These are phyloP conservation scores for Plantago major DNA, from an alignment of 257 asterid species.

Conservation along the genomic window DNA sequence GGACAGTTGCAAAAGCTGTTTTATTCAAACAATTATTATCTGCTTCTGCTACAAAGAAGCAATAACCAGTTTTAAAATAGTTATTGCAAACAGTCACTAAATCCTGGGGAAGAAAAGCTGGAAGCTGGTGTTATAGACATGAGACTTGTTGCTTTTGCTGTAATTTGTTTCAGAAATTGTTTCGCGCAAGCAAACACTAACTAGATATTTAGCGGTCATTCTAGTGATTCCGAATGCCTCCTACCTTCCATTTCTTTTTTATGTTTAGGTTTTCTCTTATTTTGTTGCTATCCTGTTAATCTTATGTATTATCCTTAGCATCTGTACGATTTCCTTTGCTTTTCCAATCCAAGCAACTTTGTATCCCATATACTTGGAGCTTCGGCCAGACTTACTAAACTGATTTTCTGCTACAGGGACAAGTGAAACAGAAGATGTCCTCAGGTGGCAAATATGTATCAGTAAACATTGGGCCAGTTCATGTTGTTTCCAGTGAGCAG, in stretches of 20 bases:
- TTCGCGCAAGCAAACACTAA: too few species aligned
- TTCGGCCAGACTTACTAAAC: background rate
- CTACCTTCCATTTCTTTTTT: background rate
- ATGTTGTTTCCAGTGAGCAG: slow-evolving; percentile 90
- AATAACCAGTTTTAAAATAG: too few species aligned
- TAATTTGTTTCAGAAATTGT: too few species aligned
- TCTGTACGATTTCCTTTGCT: background rate
- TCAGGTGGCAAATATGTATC: slow-evolving; percentile 92
- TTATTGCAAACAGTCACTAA: too few species aligned
- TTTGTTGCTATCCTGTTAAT: background rate
- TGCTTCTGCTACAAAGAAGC: too few species aligned
- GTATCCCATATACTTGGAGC: background rate
- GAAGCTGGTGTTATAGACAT: too few species aligned
- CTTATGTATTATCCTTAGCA: background rate
- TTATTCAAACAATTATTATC: too few species aligned
- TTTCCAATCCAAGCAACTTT: background rate
- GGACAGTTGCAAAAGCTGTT: too few species aligned
- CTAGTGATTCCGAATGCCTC: background rate
- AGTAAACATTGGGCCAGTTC: slow-evolving; percentile 90
- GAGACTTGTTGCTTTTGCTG: too few species aligned
- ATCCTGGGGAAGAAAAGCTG: too few species aligned
- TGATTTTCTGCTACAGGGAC: slow-evolving; percentile 53
- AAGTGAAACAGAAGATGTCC: slow-evolving; percentile 81
- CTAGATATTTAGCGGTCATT: background rate
- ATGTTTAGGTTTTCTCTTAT: background rate